A percentile compares a stretch with the other conserved stretches of the same genome.
Evolutionary conservation across 140 eudicot genomes (phyloP).

Genomic region (Ambrosia hybrid): DNA sequence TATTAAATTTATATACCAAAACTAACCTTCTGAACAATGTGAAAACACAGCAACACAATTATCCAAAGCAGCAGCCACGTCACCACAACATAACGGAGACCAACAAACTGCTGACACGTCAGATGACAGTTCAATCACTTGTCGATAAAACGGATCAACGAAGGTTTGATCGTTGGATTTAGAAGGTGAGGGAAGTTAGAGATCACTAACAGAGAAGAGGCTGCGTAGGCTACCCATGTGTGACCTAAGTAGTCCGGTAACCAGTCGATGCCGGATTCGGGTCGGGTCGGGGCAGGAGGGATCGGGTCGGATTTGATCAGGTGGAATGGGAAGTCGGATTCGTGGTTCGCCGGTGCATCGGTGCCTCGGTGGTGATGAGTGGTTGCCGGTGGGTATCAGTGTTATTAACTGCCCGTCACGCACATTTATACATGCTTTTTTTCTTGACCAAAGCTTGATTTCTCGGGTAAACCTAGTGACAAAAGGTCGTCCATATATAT

Average conservation of each 20-base stretch:
- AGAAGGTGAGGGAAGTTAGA: slow-evolving; percentile 71
- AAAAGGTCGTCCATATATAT: too few relatives aligned
- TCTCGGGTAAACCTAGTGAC: too few relatives aligned
- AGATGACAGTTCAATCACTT: slow-evolving; percentile 64
- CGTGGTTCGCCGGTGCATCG: neutral
- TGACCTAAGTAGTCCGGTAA: slow-evolving; percentile 68
- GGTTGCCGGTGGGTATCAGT: too few relatives aligned
- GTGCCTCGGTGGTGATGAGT: too few relatives aligned
- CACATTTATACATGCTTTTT: too few relatives aligned
- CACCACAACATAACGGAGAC: slow-evolving; percentile 71
- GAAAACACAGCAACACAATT: slow-evolving; percentile 54
- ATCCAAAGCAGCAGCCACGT: slow-evolving; percentile 66
- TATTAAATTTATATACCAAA: slow-evolving; percentile 23
- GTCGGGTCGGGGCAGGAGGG: slow-evolving; percentile 74
- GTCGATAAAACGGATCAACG: slow-evolving; percentile 63
- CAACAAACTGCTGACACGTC: slow-evolving; percentile 62
- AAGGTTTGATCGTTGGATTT: slow-evolving; percentile 28
- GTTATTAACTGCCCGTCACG: too few relatives aligned
- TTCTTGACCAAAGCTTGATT: too few relatives aligned
- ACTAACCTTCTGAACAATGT: slow-evolving; percentile 41
- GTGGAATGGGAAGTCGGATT: slow-evolving; percentile 48
- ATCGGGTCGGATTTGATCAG: slow-evolving; percentile 62
- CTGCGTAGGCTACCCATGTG: slow-evolving; percentile 96
- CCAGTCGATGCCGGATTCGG: slow-evolving; percentile 61
- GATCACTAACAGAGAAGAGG: slow-evolving; percentile 88